Conservation (phyloP, 495 filamentous ascomycete genomes). For the Talaromyces liani region DNA sequence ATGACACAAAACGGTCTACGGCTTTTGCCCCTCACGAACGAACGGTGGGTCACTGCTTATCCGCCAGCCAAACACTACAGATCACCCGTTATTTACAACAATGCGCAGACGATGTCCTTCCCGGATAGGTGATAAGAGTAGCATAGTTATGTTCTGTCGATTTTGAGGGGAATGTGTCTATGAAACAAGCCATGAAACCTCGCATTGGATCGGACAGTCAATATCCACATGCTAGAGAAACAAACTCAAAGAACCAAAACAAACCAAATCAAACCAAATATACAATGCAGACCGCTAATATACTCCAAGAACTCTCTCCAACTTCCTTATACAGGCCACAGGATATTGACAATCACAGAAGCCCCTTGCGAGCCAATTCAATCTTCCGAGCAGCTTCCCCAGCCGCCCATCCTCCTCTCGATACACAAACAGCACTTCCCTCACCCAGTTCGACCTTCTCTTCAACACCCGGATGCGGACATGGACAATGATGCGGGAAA, state of each 20-base stretch:
- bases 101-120: neutral
- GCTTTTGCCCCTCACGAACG: neutral
- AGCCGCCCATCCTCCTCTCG: conserved; percentile 70
- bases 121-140: neutral
- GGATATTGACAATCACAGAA: conserved; percentile 35
- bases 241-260: neutral
- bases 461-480: conserved; percentile 69
- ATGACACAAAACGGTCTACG: neutral
- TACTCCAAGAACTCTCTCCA: neutral
- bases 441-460: conserved; percentile 86
- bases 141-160: neutral
- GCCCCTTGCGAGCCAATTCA: conserved; percentile 73
- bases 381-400: conserved; percentile 71
- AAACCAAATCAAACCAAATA: neutral
- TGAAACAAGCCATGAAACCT: neutral
- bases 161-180: neutral
- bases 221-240: neutral
- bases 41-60: neutral
- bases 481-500: conserved; percentile 92
- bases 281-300: conserved; percentile 1
- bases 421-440: conserved; percentile 72
- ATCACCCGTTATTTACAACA: neutral
- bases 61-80: neutral
- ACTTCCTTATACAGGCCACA: neutral
- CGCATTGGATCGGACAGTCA: neutral